Evolutionary conservation across 2,329 filamentous ascomycete genomes (phyloP).

Genomic region (Penicillium sp.): DNA sequence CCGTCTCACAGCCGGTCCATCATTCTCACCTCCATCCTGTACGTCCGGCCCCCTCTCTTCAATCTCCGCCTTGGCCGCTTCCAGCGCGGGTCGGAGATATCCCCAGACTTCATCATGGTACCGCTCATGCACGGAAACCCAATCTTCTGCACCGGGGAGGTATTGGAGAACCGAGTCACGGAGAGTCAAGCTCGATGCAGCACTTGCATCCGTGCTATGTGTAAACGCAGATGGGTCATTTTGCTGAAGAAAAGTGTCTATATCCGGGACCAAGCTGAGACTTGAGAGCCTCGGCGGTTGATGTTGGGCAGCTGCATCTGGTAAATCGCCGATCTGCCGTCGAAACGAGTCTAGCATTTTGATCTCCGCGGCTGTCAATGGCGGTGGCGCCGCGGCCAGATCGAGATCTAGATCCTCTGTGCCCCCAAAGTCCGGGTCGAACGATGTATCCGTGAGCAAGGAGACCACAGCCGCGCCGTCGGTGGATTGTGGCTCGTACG

Average conservation of each 20-base stretch:
- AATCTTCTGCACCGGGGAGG: slow-evolving; percentile 39
- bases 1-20: slow-evolving; percentile 43
- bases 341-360: slow-evolving; percentile 40
- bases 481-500: slow-evolving; percentile 7
- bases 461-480: slow-evolving; percentile 50
- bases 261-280: slow-evolving; percentile 39
- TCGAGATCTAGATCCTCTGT: slow-evolving; percentile 19
- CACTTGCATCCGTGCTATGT: background rate
- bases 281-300: slow-evolving; percentile 29
- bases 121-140: slow-evolving; percentile 41
- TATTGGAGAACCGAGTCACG: slow-evolving; percentile 36
- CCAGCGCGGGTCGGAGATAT: slow-evolving; percentile 60
- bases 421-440: slow-evolving; percentile 30
- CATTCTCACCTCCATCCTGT: slow-evolving; percentile 20
- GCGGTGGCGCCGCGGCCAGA: slow-evolving; percentile 16
- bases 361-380: slow-evolving; percentile 33
- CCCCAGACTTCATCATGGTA: slow-evolving; percentile 69
- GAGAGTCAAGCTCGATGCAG: slow-evolving; percentile 23
- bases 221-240: slow-evolving; percentile 22
- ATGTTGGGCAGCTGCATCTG: background rate
- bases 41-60: slow-evolving; percentile 32
- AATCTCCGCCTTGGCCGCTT: slow-evolving; percentile 61
- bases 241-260: slow-evolving; percentile 36
- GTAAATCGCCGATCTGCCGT: slow-evolving; percentile 17
- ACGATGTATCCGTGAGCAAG: slow-evolving; percentile 42